Evolutionary conservation across 2,329 filamentous ascomycete genomes (phyloP).

Genomic region (Fusarium annulatum): DNA sequence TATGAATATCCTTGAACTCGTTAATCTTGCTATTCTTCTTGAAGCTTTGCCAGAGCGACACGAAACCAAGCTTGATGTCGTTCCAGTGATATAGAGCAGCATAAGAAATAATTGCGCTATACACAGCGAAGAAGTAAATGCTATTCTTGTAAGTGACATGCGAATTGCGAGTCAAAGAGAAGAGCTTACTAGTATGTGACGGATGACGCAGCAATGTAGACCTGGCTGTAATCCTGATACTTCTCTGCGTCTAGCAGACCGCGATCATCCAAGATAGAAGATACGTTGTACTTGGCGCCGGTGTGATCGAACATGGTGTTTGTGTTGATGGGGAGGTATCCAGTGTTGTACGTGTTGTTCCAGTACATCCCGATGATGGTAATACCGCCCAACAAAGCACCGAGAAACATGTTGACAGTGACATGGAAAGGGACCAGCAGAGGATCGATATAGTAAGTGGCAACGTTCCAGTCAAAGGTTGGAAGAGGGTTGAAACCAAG

Average conservation of each 20-base stretch:
- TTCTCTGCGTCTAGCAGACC: conserved; percentile 48
- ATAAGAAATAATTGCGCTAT: conserved; percentile 51
- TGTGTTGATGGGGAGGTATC: conserved; percentile 61
- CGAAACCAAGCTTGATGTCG: conserved; percentile 49
- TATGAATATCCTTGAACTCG: conserved; percentile 56
- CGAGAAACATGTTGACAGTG: conserved; percentile 50
- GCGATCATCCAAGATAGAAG: conserved; percentile 55
- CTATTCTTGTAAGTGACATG: background rate
- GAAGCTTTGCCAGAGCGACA: conserved; percentile 29
- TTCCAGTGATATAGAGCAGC: conserved; percentile 50
- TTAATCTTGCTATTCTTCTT: conserved; percentile 13
- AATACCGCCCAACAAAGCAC: conserved; percentile 50
- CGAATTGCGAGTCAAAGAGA: rapidly evolving
- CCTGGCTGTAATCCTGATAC: conserved; percentile 51
- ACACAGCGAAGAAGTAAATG: conserved; percentile 43
- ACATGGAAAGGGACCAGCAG: conserved; percentile 54
- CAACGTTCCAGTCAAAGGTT: conserved; percentile 62
- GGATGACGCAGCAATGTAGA: conserved; percentile 46
- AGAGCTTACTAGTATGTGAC: conserved; percentile 34
- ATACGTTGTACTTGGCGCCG: conserved; percentile 54
- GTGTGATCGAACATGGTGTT: conserved; percentile 59
- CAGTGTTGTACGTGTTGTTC: conserved; percentile 56
- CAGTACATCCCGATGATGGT: conserved; percentile 59
- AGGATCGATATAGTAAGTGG: conserved; percentile 35
- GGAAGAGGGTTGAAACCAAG: conserved; percentile 62